Base-by-base conservation (phyloP, 2,329 filamentous ascomycete genomes). In the Cercospora nicotianae region DNA sequence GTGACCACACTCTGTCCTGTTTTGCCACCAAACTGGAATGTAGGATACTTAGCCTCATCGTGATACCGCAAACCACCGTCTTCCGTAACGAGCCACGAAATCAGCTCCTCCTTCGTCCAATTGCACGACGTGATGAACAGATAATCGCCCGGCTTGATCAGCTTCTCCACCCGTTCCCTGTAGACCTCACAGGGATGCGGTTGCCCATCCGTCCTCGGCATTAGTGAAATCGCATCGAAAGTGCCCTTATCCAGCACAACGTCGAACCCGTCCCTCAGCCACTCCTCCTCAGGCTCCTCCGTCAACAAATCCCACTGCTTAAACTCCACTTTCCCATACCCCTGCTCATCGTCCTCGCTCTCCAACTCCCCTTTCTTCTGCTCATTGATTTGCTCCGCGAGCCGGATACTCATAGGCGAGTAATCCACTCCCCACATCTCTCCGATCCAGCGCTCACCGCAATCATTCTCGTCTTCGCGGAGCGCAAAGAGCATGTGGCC, bases 231-330 rank as follows among this genome's bases (percentile, higher is more conserved):
- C 10, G 95, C 95, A 82, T 99, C 95, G 78, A 98, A 99, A 0
- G 95, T 99, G 55, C 95, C 95, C 81, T 99, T 99, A 81, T 99
- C 95, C n/a, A 97, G 86, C 0, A 97, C 90, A 0, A 97, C 88
- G 79, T 98, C 93, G 82, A 94, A 98, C 0, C 91, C 91, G 0
- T 79, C 78, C 0, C 63, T 73, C 3, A 93, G 81, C 89, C 90
- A 93, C 61, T 66, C 48, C 31, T 86, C 60, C 1, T 79, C 79
- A 3, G 79, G 73, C 26, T 72, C 60, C 45, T 82, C 77, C 10
- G 73, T 74, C 45, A 87, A 78, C 20, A 87, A 77, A 77, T 87
- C 85, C 80, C 83, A 85, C 53, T 80, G 81, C 64, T 83, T 77
- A 69, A 90, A 90, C 16, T 73, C 73, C 26, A 87, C 80, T 1